Conservation (phyloP, 169 alveolate species). For the Plasmodium fragile region DNA sequence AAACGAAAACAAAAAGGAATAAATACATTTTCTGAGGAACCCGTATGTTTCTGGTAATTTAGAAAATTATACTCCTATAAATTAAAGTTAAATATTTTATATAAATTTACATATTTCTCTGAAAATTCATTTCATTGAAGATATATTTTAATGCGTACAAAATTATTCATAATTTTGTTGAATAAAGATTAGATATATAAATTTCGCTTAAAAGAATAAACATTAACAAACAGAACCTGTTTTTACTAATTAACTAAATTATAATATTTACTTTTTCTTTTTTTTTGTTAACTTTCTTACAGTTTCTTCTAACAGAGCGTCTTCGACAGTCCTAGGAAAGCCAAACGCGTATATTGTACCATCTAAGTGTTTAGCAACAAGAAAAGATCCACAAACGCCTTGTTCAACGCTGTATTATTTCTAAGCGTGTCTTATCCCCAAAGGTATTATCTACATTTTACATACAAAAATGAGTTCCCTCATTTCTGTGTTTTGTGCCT, state of each 20-base stretch:
- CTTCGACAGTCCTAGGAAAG: not conserved
- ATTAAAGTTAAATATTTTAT: not conserved
- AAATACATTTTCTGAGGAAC: not conserved
- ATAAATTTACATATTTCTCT: not conserved
- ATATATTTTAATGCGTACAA: not conserved
- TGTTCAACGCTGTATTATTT: not conserved
- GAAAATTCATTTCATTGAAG: not conserved
- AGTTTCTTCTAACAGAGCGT: not conserved
- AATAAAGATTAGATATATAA: not conserved
- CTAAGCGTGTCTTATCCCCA: not conserved
- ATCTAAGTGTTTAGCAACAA: not conserved
- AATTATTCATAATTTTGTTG: not conserved
- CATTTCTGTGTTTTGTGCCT: not conserved
- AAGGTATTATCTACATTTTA: not conserved
- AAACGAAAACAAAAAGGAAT: not conserved
- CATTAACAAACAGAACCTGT: not conserved
- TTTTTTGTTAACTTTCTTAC: not conserved
- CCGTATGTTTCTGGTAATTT: not conserved
- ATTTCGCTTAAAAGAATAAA: not conserved
- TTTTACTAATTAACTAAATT: not conserved
- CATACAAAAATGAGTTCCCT: not conserved
- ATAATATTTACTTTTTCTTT: not conserved
- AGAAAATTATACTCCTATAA: not conserved
- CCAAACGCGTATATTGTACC: not conserved
- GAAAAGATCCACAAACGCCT: not conserved